Evolutionary conservation across 2,329 filamentous ascomycete genomes (phyloP).

Genomic region (Akanthomyces lecanii): DNA sequence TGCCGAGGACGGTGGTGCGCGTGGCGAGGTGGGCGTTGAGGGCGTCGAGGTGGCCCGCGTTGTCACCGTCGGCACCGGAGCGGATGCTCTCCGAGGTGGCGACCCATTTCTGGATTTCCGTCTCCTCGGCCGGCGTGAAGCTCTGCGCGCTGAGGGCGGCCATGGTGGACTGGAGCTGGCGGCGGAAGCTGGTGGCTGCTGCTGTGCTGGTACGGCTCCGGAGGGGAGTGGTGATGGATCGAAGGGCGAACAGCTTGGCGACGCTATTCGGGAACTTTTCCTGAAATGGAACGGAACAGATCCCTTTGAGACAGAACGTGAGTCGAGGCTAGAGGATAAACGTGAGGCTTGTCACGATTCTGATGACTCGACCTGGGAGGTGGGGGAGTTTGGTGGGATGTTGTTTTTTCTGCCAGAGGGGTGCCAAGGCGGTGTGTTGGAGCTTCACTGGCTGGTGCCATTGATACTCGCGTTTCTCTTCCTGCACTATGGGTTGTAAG

Average conservation of each 20-base stretch:
- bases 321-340: not conserved
- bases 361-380: constrained; percentile 8
- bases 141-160: constrained; percentile 60
- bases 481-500: not conserved
- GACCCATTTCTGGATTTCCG: constrained; percentile 87
- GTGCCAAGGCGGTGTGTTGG: constrained; percentile 13
- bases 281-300: not conserved
- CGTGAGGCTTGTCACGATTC: not conserved
- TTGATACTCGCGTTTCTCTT: not conserved
- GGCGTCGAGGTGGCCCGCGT: constrained; percentile 62
- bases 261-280: constrained; percentile 2
- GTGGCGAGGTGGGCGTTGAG: constrained; percentile 85
- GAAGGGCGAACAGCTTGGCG: constrained; percentile 45
- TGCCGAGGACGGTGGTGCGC: constrained; percentile 82
- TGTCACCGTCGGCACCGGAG: constrained; percentile 49
- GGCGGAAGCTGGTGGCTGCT: constrained; percentile 28
- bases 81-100: constrained; percentile 67
- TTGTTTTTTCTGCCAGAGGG: constrained; percentile 17
- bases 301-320: not conserved
- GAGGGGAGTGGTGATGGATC: constrained; percentile 32
- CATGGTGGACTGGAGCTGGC: constrained; percentile 45
- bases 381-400: constrained; percentile 15
- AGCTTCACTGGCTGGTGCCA: not conserved
- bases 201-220: constrained; percentile 25
- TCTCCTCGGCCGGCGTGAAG: constrained; percentile 75